Conservation (phyloP, 2,329 filamentous ascomycete genomes). For the Pleurostoma richardsiae region DNA sequence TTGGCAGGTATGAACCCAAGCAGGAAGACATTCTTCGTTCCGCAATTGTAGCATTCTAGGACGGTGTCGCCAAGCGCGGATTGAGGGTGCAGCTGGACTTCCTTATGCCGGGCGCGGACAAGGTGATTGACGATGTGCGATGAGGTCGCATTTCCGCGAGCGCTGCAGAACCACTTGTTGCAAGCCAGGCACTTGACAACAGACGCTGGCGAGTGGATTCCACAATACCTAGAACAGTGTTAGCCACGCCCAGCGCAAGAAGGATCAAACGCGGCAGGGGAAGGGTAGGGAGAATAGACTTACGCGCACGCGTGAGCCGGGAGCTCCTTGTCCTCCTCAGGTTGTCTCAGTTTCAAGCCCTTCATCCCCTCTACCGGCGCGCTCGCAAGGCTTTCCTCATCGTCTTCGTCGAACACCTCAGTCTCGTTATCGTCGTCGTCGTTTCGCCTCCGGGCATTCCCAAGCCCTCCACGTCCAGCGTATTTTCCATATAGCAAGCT, state of each 20-base stretch:
- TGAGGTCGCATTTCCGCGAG: slow-evolving; percentile 90
- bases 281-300: slow-evolving; percentile 28
- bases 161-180: slow-evolving; percentile 99
- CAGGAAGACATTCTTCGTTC: slow-evolving; percentile 97
- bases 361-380: slow-evolving; percentile 72
- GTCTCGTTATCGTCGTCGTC: slow-evolving; percentile 89
- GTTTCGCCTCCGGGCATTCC: slow-evolving; percentile 46
- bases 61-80: slow-evolving; percentile 94
- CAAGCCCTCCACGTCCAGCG: slow-evolving; percentile 49
- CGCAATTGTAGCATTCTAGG: slow-evolving; percentile 98
- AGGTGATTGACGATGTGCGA: slow-evolving; percentile 98
- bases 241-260: slow-evolving; percentile 11
- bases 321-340: slow-evolving; percentile 84
- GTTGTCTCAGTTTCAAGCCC: slow-evolving; percentile 50
- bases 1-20: slow-evolving; percentile 98
- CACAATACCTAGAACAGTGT: slow-evolving; percentile 68
- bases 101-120: slow-evolving; percentile 94
- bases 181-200: slow-evolving; percentile 96
- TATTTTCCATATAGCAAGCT: slow-evolving; percentile 70
- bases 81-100: slow-evolving; percentile 91
- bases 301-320: slow-evolving; percentile 95
- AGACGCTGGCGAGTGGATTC: slow-evolving; percentile 90
- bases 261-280: not conserved
- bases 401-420: slow-evolving; percentile 78
- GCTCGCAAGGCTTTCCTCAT: slow-evolving; percentile 71